These are phyloP conservation scores for Jackrogersella minutella DNA, from an alignment of 495 filamentous ascomycete species.

Conservation along the genomic window DNA sequence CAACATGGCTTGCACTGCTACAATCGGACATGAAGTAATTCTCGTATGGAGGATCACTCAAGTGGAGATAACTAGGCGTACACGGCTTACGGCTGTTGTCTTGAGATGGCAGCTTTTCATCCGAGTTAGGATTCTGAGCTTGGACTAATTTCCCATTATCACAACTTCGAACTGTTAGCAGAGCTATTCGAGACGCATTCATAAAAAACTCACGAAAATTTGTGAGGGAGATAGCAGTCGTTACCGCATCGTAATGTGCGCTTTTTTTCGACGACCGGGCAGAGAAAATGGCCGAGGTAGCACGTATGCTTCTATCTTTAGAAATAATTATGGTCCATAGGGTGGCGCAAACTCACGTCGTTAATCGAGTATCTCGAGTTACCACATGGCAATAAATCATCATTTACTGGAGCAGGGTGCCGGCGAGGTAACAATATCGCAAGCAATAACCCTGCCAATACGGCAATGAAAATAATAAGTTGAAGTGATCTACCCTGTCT, in stretches of 20 bases:
- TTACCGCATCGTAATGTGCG: constrained; percentile 50
- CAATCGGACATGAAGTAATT: constrained; percentile 73
- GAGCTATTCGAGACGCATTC: not conserved
- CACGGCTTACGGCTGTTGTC: constrained; percentile 8
- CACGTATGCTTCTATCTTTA: constrained; percentile 52
- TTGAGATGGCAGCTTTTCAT: constrained; percentile 9
- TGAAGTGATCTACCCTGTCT: constrained; percentile 20
- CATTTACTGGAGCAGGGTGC: not conserved
- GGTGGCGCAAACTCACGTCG: constrained; percentile 35
- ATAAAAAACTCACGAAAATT: constrained; percentile 44
- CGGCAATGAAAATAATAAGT: constrained; percentile 15
- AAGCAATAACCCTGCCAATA: constrained; percentile 29
- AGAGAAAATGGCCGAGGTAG: constrained; percentile 51
- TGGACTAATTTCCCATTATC: constrained; percentile 42
- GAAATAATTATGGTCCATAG: not conserved
- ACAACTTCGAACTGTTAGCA: constrained; percentile 36
- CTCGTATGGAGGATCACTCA: constrained; percentile 60
- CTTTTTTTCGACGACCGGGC: constrained; percentile 48
- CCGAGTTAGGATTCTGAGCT: constrained; percentile 5
- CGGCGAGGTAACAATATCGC: constrained; percentile 24
- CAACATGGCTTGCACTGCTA: constrained; percentile 63
- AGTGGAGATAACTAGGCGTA: constrained; percentile 35
- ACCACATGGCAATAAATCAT: constrained; percentile 48
- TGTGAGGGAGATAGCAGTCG: constrained; percentile 50
- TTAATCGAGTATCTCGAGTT: constrained; percentile 48